These are phyloP conservation scores for Yamadazyma kanchanaburiensis DNA, from an alignment of 1,139 yeast species.

Conservation along the genomic window DNA sequence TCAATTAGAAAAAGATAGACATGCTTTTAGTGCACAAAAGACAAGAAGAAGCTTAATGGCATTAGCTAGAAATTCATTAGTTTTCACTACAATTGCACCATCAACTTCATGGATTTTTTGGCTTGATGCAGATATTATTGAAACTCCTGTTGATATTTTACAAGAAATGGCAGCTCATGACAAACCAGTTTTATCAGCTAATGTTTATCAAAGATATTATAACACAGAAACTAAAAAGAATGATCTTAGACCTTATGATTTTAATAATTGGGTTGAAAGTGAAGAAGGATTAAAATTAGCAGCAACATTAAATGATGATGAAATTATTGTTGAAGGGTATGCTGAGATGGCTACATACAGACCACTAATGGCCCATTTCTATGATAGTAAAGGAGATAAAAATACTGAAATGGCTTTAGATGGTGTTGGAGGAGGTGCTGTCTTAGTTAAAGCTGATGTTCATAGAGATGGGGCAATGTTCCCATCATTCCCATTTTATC, in stretches of 20 bases:
- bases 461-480: constrained; percentile 99
- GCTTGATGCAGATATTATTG: constrained; percentile 93
- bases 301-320: constrained; percentile 70
- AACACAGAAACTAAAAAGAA: constrained; percentile 55
- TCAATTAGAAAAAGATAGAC: constrained; percentile 76
- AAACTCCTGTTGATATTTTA: constrained; percentile 74
- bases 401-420: constrained; percentile 75
- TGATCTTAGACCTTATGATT: constrained; percentile 87
- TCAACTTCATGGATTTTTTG: constrained; percentile 92
- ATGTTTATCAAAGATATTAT: constrained; percentile 79
- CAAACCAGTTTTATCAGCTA: constrained; percentile 85
- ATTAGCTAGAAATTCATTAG: constrained; percentile 83
- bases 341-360: constrained; percentile 90
- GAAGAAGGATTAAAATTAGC: constrained; percentile 82
- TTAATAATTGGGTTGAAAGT: constrained; percentile 94
- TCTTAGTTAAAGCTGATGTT: constrained; percentile 92
- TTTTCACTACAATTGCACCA: constrained; percentile 87
- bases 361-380: constrained; percentile 90
- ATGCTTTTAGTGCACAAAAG: constrained; percentile 72
- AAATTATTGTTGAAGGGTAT: constrained; percentile 90
- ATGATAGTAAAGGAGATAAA: constrained; percentile 59
- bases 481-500: constrained; percentile 97
- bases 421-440: constrained; percentile 98
- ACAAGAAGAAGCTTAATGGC: constrained; percentile 90
- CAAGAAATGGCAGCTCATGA: constrained; percentile 88